Evolutionary conservation across 2,329 filamentous ascomycete genomes (phyloP), one percentile per base, ranked within the genome.

Genomic region (Trichophyton verrucosum): DNA sequence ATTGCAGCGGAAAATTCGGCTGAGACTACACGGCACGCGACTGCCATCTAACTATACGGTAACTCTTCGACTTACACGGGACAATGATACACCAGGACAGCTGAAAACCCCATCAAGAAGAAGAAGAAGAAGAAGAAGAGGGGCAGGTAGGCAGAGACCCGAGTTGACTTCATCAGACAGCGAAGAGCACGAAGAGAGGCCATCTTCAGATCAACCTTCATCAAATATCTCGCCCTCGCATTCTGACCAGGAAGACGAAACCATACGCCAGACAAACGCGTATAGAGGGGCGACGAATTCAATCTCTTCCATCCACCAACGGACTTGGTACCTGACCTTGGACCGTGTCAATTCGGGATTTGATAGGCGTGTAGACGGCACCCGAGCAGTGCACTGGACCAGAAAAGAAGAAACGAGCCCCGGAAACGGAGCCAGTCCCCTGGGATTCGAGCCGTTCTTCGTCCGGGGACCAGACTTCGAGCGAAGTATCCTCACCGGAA

Each of bases 221-320:
- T 53, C 38, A 61, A 61, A 44, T 24, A 24, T 30, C 36, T 61
- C 38, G 27, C 60, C 46, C 33, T 61, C 53, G 22, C 61, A 47
- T 51, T 65, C 65, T 2, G 64, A 67, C 24, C 61, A 64, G 3
- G 76, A 81, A 65, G 79, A 84, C 62, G 77, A 80, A 44, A 72
- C 80, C 30, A 80, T 86, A 24, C 80, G 82, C 6, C 69, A 69
- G 1, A 82, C 79, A 4, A 89, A 89, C 66, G 84, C 86, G 3
- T 89, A 89, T 66, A 73, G 80, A 0, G 86, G 86, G 3, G 83
- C 86, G 0, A 76, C 67, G 1, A 89, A 89, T 66, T 81, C 78
- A 2, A 84, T 89, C 46, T 82, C 81, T 4, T 87, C 85, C 42
- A 75, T 88, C 3, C 81, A 88, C 66, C 85, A 88, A 69, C 78